Evolutionary conservation across 805 yeast genomes (phyloP).

Genomic region (Cyberlindnera lachancei): DNA sequence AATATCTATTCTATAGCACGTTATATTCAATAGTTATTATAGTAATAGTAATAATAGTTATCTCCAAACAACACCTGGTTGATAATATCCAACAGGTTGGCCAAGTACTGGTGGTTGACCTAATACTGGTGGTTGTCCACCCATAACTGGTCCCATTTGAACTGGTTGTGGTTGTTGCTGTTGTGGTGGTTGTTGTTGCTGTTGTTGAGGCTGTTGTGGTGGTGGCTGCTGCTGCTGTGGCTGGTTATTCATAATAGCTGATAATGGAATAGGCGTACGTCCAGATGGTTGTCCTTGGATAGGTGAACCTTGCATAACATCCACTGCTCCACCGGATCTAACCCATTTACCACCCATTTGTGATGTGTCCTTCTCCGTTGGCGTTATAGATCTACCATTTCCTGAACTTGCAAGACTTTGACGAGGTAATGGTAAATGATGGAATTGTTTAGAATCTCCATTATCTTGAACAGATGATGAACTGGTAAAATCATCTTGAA

Average conservation of each 20-base stretch:
- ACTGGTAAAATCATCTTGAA: conserved; percentile 3
- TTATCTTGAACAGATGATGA: conserved; percentile 7
- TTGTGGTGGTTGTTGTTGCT: not conserved
- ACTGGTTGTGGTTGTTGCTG: not conserved
- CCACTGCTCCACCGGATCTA: too few species aligned
- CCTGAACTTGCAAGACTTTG: conserved; percentile 11
- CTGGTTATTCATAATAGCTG: not conserved
- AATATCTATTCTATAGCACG: too few species aligned
- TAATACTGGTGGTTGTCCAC: conserved; percentile 1
- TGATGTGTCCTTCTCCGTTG: conserved; percentile 10
- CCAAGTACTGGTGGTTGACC: conserved; percentile 5
- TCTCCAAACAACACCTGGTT: conserved; percentile 11
- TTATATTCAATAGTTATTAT: too few species aligned
- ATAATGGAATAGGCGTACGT: too few species aligned
- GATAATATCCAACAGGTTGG: conserved; percentile 5
- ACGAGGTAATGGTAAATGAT: conserved; percentile 21
- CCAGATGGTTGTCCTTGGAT: too few species aligned
- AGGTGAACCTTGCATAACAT: too few species aligned
- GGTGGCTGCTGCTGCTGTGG: conserved; percentile 1
- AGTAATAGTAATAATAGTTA: too few species aligned
- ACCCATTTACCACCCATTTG: too few species aligned
- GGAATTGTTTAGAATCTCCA: conserved; percentile 18
- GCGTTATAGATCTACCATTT: conserved; percentile 7
- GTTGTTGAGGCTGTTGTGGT: conserved; percentile 1
- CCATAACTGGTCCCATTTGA: not conserved